Evolutionary conservation across 306 rosid genomes (phyloP).

Genomic region (Quercus alba): DNA sequence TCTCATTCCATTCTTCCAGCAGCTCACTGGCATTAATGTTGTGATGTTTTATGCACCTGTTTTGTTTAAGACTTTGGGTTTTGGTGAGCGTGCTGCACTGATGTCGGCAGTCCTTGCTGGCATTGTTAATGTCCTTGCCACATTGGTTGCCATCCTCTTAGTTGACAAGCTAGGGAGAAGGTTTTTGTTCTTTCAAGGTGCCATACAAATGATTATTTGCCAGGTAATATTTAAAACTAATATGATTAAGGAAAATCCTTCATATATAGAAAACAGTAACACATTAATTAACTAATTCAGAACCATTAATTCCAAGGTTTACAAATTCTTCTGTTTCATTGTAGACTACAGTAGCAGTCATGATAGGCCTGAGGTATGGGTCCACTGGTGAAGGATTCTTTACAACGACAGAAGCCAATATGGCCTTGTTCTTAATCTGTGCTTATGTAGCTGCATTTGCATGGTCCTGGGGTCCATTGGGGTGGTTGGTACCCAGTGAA

Average conservation of each 20-base stretch:
- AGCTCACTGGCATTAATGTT: conserved; percentile 43
- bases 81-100: conserved; percentile 33
- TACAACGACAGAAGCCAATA: conserved; percentile 1
- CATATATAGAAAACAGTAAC: too few relatives aligned
- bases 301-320: too few relatives aligned
- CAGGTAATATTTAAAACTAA: conserved; percentile 14
- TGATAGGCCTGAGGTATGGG: conserved; percentile 38
- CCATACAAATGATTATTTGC: conserved; percentile 32
- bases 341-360: conserved; percentile 20
- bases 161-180: conserved; percentile 46
- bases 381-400: conserved; percentile 43
- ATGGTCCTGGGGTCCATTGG: conserved; percentile 78
- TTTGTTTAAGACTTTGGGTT: conserved; percentile 38
- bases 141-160: conserved; percentile 20
- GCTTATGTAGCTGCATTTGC: conserved; percentile 64
- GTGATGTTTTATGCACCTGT: conserved; percentile 42
- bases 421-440: conserved; percentile 40
- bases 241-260: too few relatives aligned
- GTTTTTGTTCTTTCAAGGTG: conserved; percentile 38
- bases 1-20: conserved; percentile 45
- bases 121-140: conserved; percentile 30
- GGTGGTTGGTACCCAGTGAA: conserved; percentile 66
- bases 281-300: too few relatives aligned
- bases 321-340: not conserved
- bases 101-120: conserved; percentile 36